phyloP scores from a whole-genome alignment of 2,329 filamentous ascomycete species.

The Phaeophleospora eucalypticola region DNA sequence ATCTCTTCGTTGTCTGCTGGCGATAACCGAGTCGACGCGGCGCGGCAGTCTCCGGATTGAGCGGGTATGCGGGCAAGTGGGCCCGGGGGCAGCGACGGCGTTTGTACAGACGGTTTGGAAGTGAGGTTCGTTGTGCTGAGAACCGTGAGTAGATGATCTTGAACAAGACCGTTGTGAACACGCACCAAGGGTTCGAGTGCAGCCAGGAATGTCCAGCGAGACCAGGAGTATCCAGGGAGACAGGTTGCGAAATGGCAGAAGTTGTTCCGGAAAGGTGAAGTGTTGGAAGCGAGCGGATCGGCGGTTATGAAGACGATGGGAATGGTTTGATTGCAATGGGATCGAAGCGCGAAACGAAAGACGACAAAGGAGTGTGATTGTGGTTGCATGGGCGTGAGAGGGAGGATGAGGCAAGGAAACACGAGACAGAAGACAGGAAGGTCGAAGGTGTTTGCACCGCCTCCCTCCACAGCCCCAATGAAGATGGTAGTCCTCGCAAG shows the following conservation, averaged over 20 bases:
- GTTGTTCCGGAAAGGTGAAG: background rate
- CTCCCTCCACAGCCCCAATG: slow-evolving; percentile 12
- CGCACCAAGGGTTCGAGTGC: background rate
- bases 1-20: slow-evolving; percentile 1
- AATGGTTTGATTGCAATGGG: slow-evolving; percentile 32
- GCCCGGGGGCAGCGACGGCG: background rate
- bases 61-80: background rate
- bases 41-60: background rate
- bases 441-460: slow-evolving; percentile 13
- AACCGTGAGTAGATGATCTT: background rate
- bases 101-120: background rate
- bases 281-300: slow-evolving; percentile 15
- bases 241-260: background rate
- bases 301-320: slow-evolving; percentile 33
- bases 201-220: background rate
- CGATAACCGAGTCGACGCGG: background rate
- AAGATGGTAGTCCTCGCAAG: slow-evolving; percentile 1
- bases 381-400: slow-evolving; percentile 13
- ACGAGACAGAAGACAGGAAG: slow-evolving; percentile 5
- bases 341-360: slow-evolving; percentile 13
- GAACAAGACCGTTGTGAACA: background rate
- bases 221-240: background rate
- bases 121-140: background rate
- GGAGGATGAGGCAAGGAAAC: background rate
- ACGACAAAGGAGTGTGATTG: slow-evolving; percentile 19